Percentiles rank a stretch among this genome's conserved stretches.
Conservation (phyloP, 1,284 basidiomycete species). For the Ustilago crameri region DNA sequence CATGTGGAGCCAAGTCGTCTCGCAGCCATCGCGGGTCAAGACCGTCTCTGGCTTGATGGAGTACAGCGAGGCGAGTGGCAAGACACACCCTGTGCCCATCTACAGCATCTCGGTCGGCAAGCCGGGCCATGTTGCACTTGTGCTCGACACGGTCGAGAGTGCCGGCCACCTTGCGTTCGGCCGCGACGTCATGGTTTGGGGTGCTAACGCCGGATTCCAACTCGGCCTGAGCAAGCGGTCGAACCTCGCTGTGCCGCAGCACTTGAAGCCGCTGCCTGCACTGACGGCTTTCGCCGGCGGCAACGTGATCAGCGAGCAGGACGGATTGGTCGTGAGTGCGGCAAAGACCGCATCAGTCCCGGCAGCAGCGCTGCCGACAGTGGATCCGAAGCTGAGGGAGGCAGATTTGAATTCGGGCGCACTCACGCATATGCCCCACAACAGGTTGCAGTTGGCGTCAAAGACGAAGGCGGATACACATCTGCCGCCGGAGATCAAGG, state of each 20-base stretch:
- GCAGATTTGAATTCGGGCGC: constrained; percentile 57
- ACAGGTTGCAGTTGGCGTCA: constrained; percentile 57
- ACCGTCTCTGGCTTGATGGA: constrained; percentile 82
- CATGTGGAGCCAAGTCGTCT: constrained; percentile 80
- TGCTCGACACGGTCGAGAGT: constrained; percentile 61
- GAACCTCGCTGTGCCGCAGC: constrained; percentile 77
- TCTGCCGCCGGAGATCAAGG: constrained; percentile 22
- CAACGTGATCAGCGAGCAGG: constrained; percentile 26
- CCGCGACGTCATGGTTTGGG: constrained; percentile 73
- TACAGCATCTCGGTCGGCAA: constrained; percentile 77
- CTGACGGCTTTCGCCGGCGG: constrained; percentile 30
- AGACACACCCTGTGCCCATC: constrained; percentile 76
- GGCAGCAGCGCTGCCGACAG: constrained; percentile 13
- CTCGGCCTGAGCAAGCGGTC: constrained; percentile 82
- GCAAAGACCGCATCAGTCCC: constrained; percentile 17
- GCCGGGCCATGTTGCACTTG: constrained; percentile 73
- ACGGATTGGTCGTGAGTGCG: constrained; percentile 20
- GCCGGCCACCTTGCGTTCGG: constrained; percentile 68
- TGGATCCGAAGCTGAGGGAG: constrained; percentile 44
- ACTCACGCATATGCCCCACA: constrained; percentile 63
- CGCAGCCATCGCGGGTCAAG: constrained; percentile 79
- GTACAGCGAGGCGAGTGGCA: constrained; percentile 37
- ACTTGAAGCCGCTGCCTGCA: constrained; percentile 71
- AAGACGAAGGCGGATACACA: constrained; percentile 47
- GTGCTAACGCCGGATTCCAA: constrained; percentile 64